phyloP scores from a whole-genome alignment of 2,329 filamentous ascomycete genomes.

The Microdochium bolleyi region DNA sequence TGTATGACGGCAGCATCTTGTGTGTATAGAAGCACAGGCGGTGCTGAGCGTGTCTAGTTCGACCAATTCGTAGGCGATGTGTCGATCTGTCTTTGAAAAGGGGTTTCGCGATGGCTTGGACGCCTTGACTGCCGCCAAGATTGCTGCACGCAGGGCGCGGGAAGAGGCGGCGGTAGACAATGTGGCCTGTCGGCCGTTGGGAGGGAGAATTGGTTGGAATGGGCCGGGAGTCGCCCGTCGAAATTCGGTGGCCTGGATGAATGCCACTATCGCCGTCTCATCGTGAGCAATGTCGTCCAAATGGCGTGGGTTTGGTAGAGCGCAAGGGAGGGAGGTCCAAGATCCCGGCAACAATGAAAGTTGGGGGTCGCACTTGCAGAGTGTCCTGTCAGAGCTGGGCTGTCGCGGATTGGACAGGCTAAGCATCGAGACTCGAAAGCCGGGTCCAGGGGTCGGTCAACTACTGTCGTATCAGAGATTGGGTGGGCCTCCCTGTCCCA shows the following conservation, averaged over 20 bases:
- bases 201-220: not conserved
- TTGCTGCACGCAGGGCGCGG: not conserved
- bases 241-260: not conserved
- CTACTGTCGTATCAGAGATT: not conserved
- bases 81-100: not conserved
- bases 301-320: not conserved
- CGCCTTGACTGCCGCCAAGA: not conserved
- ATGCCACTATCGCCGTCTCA: not conserved
- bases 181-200: not conserved
- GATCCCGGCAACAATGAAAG: not conserved
- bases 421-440: not conserved
- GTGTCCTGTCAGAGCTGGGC: not conserved
- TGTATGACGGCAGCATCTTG: slow-evolving; percentile 54
- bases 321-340: not conserved
- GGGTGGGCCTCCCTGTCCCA: not conserved
- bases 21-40: not conserved
- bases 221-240: not conserved
- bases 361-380: not conserved
- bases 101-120: not conserved
- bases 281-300: not conserved
- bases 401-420: not conserved
- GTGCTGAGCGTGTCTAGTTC: no score
- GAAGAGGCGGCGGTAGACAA: not conserved
- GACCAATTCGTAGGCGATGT: not conserved
- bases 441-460: slow-evolving; percentile 3